phyloP scores from a whole-genome alignment of 73 alveolate genomes.

The Uronychia binucleata region DNA sequence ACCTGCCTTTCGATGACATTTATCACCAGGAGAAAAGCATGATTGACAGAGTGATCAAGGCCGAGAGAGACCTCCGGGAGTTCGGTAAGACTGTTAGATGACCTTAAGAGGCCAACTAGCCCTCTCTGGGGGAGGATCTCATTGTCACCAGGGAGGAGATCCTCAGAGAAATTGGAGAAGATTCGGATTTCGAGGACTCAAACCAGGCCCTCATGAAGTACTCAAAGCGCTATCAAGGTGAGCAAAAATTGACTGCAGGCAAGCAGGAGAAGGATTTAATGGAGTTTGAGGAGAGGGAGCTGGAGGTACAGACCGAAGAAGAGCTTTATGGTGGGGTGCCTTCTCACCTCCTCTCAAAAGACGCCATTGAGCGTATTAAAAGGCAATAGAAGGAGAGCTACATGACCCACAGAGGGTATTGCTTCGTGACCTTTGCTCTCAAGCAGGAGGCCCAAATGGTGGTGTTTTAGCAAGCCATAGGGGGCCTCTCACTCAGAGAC shows the following conservation, averaged over 20 bases:
- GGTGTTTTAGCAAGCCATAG: not conserved
- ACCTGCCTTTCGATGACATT: constrained; percentile 55
- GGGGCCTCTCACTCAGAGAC: not conserved
- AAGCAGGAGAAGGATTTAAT: too few relatives aligned
- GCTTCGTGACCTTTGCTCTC: constrained; percentile 46
- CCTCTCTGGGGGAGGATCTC: constrained; percentile 1
- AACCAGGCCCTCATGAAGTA: too few relatives aligned
- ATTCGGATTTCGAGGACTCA: too few relatives aligned
- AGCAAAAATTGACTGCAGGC: too few relatives aligned
- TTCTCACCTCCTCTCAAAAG: too few relatives aligned
- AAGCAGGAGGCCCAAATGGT: constrained; percentile 36
- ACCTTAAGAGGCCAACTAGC: constrained; percentile 9
- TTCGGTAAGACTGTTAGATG: too few relatives aligned
- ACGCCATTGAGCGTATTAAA: too few relatives aligned
- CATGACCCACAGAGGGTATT: constrained; percentile 29
- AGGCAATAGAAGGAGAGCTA: too few relatives aligned
- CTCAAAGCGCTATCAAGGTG: too few relatives aligned
- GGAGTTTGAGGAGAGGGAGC: too few relatives aligned
- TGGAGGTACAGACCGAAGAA: too few relatives aligned
- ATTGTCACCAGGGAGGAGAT: not conserved
- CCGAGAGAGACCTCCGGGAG: constrained; percentile 34
- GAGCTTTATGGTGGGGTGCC: too few relatives aligned
- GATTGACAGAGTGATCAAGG: constrained; percentile 42
- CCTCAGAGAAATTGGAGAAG: not conserved
- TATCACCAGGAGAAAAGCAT: constrained; percentile 47